A percentile compares a stretch with the other conserved stretches of the same genome.
Conservation (phyloP, 805 yeast genomes). For the Candida peoriensis region DNA sequence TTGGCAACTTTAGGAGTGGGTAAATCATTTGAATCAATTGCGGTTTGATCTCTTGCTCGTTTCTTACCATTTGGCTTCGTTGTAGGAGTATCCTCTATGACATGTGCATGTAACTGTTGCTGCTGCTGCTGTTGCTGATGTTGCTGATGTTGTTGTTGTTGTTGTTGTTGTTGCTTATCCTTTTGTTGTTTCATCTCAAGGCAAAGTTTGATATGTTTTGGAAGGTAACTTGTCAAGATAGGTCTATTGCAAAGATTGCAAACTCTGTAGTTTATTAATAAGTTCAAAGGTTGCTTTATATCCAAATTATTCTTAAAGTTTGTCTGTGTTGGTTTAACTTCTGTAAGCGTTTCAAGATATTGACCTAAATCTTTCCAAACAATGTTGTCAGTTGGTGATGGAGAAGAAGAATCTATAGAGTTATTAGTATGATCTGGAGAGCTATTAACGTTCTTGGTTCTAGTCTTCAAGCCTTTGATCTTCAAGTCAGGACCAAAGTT, state of each 20-base stretch:
- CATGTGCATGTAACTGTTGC: no score
- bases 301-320: conserved; percentile 19
- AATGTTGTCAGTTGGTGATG: conserved; percentile 9
- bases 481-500: conserved; percentile 23
- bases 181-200: conserved; percentile 27
- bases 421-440: no score
- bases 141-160: no score
- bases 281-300: conserved; percentile 30
- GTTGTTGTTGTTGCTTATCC: conserved; percentile 7
- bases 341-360: conserved; percentile 24
- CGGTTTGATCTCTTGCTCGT: conserved; percentile 18
- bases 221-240: conserved; percentile 31
- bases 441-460: not conserved
- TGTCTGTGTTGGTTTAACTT: conserved; percentile 6
- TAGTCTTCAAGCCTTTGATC: conserved; percentile 20
- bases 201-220: conserved; percentile 36
- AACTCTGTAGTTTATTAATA: conserved; percentile 37
- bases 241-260: conserved; percentile 46
- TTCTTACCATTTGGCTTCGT: conserved; percentile 8
- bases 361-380: conserved; percentile 30
- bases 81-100: no score
- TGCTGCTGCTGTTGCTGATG: conserved; percentile 2
- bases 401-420: no score
- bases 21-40: conserved; percentile 10
- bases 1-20: conserved; percentile 6